Base-by-base conservation (phyloP, 2,329 filamentous ascomycete species). In the Xylariaceae sp. region DNA sequence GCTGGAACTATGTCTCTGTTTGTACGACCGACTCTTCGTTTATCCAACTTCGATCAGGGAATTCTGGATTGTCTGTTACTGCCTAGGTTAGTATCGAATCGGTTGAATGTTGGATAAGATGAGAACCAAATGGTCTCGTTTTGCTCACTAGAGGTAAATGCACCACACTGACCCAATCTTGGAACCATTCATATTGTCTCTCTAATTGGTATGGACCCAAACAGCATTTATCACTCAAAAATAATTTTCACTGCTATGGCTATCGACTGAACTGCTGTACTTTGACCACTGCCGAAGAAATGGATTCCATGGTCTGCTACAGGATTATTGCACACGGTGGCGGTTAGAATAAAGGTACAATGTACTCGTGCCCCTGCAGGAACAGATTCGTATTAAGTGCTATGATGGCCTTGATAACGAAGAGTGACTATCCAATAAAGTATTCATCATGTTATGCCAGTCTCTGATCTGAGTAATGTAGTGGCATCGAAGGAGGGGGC, bases 371-470 rank as follows among this genome's bases (percentile, higher is more conserved):
- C 26, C 21, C 21, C 36, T 57, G 34, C 14, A 31, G n/a, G 36
- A 36, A n/a, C n/a, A n/a, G n/a, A n/a, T n/a, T n/a, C n/a, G n/a
- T n/a, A n/a, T n/a, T n/a, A n/a, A n/a, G n/a, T n/a, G n/a, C n/a
- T n/a, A n/a, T n/a, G 31, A 44, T 26, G 33, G 31, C 14, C 31
- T 14, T 17, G 17, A 21, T 12, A 17, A 2, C 34, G 28, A 24
- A 24, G 8, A 6, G 14, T 29, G 37, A 28, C 17, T 43, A 14
- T 11, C 45, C 40, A 50, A 55, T 51, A 43, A 19, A 23, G 5
- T 19, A 45, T n/a, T 9, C 23, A 40, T 39, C 39, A 29, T 26
- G 34, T 55, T 51, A 43, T n/a, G n/a, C n/a, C n/a, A n/a, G n/a
- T n/a, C n/a, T n/a, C n/a, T n/a, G n/a, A n/a, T n/a, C n/a, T n/a